A percentile compares a stretch with the other conserved stretches of the same genome.
Conservation (phyloP, 306 rosid genomes). For the Canavalia gladiata region DNA sequence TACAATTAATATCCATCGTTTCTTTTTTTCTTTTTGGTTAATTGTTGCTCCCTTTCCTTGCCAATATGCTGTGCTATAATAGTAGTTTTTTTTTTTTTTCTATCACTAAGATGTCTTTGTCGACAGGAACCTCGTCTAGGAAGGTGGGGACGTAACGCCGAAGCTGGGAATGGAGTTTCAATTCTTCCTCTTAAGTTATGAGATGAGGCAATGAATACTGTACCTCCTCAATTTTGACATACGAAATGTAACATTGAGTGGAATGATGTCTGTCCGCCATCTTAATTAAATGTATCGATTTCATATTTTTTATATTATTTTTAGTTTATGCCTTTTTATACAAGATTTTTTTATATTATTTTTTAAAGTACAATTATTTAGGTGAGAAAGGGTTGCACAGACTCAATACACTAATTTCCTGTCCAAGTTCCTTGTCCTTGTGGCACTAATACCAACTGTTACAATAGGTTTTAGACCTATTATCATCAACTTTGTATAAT, state of each 20-base stretch:
- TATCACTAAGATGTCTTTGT: conserved; percentile 27
- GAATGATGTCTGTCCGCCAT: conserved; percentile 39
- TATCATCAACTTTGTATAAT: neutral
- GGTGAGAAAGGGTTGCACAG: neutral
- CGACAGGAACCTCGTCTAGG: conserved; percentile 95
- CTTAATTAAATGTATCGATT: conserved; percentile 34
- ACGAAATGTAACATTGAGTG: conserved; percentile 49
- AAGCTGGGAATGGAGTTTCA: conserved; percentile 80
- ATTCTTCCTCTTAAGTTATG: conserved; percentile 73
- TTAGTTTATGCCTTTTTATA: neutral
- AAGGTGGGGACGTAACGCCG: conserved; percentile 74
- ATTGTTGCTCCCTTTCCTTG: neutral
- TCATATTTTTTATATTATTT: conserved; percentile 1
- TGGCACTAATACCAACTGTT: neutral
- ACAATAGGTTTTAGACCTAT: neutral
- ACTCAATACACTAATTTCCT: neutral
- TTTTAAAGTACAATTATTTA: too few species aligned
- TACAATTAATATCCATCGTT: neutral
- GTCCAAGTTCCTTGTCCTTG: neutral
- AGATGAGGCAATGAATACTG: conserved; percentile 47
- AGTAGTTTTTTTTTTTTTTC: neutral
- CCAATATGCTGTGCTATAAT: neutral
- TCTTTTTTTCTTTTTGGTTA: neutral
- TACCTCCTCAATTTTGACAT: conserved; percentile 68
- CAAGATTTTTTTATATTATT: neutral